Percentiles rank a stretch among this genome's conserved stretches.
Conservation (phyloP, 805 yeast species). For the Spathaspora gorwiae region DNA sequence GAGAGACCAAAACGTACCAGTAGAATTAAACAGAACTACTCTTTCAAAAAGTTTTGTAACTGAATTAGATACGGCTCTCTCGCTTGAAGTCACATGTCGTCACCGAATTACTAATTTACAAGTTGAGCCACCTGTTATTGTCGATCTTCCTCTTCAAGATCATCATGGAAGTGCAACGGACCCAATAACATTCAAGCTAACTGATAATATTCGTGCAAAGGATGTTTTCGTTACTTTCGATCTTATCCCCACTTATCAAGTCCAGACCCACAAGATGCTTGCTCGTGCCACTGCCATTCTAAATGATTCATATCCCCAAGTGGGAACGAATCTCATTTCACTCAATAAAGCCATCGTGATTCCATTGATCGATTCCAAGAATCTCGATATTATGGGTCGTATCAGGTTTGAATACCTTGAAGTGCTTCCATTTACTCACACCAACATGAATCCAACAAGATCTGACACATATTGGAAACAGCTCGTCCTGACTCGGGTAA, state of each 20-base stretch:
- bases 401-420: conserved; percentile 70
- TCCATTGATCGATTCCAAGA: conserved; percentile 70
- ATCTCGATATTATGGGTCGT: conserved; percentile 72
- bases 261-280: conserved; percentile 35
- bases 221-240: conserved; percentile 71
- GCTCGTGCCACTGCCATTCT: conserved; percentile 84
- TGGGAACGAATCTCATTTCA: conserved; percentile 65
- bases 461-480: conserved; percentile 90
- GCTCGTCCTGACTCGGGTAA: conserved; percentile 79
- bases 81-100: conserved; percentile 54
- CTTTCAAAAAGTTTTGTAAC: conserved; percentile 72
- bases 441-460: conserved; percentile 57
- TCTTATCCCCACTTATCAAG: conserved; percentile 81
- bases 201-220: conserved; percentile 39
- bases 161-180: conserved; percentile 63
- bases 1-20: conserved; percentile 53
- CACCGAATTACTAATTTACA: conserved; percentile 21
- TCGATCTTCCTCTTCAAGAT: conserved; percentile 83
- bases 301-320: conserved; percentile 55
- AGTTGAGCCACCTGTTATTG: conserved; percentile 53
- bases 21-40: conserved; percentile 71
- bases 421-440: conserved; percentile 70
- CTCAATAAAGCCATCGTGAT: conserved; percentile 60
- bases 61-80: conserved; percentile 82
- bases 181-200: conserved; percentile 69